Base-by-base conservation (phyloP, 2,329 filamentous ascomycete genomes). In the Fusarium pseudonygamai region DNA sequence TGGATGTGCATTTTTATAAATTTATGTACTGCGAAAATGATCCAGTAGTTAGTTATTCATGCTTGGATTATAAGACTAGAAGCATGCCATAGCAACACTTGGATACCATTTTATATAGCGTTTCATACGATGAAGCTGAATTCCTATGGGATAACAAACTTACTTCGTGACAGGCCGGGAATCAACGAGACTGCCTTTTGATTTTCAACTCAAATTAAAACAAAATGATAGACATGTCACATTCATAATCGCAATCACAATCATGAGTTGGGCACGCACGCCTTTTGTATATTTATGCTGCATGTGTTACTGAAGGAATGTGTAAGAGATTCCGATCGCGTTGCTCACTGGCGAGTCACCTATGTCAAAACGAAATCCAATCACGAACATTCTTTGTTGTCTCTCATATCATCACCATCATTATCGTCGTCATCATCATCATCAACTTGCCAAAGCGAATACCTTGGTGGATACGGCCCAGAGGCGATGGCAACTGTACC, bases 301-400 rank as follows among this genome's bases (percentile, higher is more conserved):
- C 53, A 46, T 69, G 43, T 72, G 62, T 61, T 57, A 50, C n/a
- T 73, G 71, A 73, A 74, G 65, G 62, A 73, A 64, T 60, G 62
- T 72, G 52, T 74, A 74, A 68, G 42, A 68, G 37, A 69, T 70
- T 58, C 64, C 55, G 50, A 59, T 68, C 42, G 42, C 32, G 30
- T 36, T 45, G 53, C 55, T 56, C 52, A 36, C 58, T 67, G 50
- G 47, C 50, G 30, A 49, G 37, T 64, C 59, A 72, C 57, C 46
- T 40, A 36, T 73, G 62, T 74, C 46, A 55, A 64, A 71, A 52
- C 45, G 45, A 64, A 63, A 57, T 62, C 60, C 56, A 63, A 59
- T 73, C 47, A 60, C 60, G 46, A 40, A 62, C 53, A 49, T 46
- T 67, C 53, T 71, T 46, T 64, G 46, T 72, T 40, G 58, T 52